These are phyloP conservation scores for Aechmea fasciata DNA, from an alignment of 176 grass and related monocot genomes.

Conservation along the genomic window DNA sequence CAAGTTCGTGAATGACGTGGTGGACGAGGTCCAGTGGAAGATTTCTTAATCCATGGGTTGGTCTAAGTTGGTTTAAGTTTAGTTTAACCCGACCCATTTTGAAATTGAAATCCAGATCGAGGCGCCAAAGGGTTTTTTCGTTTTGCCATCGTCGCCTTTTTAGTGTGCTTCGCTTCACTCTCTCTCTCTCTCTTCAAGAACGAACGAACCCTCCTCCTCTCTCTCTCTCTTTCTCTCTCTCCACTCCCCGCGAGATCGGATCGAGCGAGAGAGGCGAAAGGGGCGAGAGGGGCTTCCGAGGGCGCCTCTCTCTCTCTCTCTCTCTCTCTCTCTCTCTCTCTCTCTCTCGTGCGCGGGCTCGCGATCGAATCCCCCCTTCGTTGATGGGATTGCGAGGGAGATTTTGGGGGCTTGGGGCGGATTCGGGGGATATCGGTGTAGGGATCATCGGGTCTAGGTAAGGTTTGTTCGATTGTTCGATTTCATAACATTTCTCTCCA, in stretches of 20 bases:
- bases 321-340: not conserved
- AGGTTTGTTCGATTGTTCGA: not conserved
- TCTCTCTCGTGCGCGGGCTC: no score
- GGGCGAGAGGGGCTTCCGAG: not conserved
- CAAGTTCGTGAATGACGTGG: not conserved
- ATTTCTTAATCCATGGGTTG: no score
- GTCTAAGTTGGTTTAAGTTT: not conserved
- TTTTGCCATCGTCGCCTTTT: not conserved
- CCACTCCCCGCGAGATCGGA: no score
- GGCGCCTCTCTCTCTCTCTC: not conserved
- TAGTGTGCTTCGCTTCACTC: not conserved
- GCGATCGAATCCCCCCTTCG: not conserved
- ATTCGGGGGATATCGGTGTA: not conserved
- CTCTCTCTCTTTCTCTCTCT: no score
- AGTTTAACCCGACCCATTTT: not conserved
- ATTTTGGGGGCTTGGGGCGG: not conserved
- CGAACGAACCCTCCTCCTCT: no score
- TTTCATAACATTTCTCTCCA: not conserved
- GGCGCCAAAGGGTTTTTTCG: not conserved
- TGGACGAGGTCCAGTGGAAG: no score
- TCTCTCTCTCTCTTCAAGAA: not conserved
- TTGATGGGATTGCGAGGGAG: not conserved
- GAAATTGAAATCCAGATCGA: constrained; percentile 3
- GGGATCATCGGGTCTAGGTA: not conserved
- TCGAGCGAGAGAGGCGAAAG: not conserved